Conservation (phyloP, 2,329 filamentous ascomycete genomes). For the Fusarium sp. region DNA sequence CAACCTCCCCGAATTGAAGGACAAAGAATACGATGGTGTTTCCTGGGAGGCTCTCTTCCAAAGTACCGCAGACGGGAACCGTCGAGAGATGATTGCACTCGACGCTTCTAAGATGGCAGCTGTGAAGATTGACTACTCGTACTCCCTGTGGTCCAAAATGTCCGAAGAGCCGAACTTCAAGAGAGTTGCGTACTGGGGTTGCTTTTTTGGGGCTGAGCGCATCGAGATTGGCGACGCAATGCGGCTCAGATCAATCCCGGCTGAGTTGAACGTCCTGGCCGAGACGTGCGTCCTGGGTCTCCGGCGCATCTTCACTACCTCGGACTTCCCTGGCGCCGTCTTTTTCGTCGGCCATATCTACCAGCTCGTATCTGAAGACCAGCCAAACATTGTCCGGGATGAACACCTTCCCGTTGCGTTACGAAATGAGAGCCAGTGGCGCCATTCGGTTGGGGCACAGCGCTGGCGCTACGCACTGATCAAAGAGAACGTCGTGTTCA, state of each 20-base stretch:
- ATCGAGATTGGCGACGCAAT: conserved; percentile 59
- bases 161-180: conserved; percentile 45
- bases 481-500: conserved; percentile 56
- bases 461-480: conserved; percentile 53
- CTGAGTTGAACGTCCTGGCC: conserved; percentile 48
- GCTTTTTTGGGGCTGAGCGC: conserved; percentile 62
- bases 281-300: conserved; percentile 51
- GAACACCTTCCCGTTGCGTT: conserved; percentile 55
- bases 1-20: conserved; percentile 50
- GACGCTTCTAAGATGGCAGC: conserved; percentile 63
- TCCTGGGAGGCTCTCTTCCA: conserved; percentile 54
- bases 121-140: conserved; percentile 58
- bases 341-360: conserved; percentile 56
- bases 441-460: conserved; percentile 46
- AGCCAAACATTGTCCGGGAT: conserved; percentile 44
- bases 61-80: conserved; percentile 47
- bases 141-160: conserved; percentile 57
- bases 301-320: conserved; percentile 51
- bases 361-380: conserved; percentile 45
- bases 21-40: conserved; percentile 53
- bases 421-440: conserved; percentile 53
- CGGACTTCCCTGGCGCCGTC: conserved; percentile 48
- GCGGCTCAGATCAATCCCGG: conserved; percentile 54
- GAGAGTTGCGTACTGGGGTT: conserved; percentile 54
- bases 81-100: conserved; percentile 54